Percentiles rank a stretch among this genome's conserved stretches.
These are phyloP conservation scores for Arthromyces matolae DNA, from an alignment of 768 basidiomycete species.

Conservation along the genomic window DNA sequence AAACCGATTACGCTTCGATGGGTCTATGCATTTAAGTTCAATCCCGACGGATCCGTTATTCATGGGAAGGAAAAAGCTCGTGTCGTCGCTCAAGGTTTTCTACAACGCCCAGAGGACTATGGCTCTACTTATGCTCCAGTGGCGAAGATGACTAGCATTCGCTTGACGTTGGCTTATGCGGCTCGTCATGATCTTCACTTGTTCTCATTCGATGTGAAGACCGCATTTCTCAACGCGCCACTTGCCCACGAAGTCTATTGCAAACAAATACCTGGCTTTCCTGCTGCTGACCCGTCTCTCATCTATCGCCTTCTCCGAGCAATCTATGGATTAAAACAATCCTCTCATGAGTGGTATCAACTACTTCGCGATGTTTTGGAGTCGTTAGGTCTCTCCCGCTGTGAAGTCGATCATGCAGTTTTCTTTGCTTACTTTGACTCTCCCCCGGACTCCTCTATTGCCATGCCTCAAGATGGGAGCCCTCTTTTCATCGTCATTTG, in stretches of 20 bases:
- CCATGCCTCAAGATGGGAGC: no score
- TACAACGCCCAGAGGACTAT: conserved; percentile 30
- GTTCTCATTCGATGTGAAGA: conserved; percentile 26
- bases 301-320: conserved; percentile 17
- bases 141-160: conserved; percentile 19
- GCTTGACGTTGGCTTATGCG: conserved; percentile 23
- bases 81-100: conserved; percentile 23
- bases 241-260: conserved; percentile 18
- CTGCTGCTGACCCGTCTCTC: conserved; percentile 3
- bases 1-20: conserved; percentile 29
- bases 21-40: conserved; percentile 36
- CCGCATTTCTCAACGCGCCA: conserved; percentile 22
- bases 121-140: conserved; percentile 31
- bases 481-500: no score
- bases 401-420: no score
- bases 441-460: no score
- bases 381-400: conserved; percentile 16
- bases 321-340: conserved; percentile 1
- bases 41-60: conserved; percentile 30
- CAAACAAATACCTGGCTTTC: conserved; percentile 20
- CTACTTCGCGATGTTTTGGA: conserved; percentile 7
- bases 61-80: conserved; percentile 26
- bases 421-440: no score
- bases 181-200: conserved; percentile 19
- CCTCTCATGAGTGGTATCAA: not conserved